Percentiles rank a stretch among this genome's conserved stretches.
Conservation (phyloP, 345 rosid species). For the Gynandropsis gynandra region DNA sequence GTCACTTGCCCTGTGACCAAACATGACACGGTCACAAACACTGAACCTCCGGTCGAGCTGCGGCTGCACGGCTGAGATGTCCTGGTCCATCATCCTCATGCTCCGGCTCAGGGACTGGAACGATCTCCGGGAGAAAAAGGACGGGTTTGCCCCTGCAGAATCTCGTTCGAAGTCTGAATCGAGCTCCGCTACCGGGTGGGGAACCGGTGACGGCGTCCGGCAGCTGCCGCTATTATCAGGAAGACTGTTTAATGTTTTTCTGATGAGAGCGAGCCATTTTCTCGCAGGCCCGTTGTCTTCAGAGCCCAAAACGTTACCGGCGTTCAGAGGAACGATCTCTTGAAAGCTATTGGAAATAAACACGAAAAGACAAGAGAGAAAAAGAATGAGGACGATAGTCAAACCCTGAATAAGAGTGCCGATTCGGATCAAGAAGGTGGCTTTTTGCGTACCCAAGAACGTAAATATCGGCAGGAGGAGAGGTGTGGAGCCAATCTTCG, state of each 20-base stretch:
- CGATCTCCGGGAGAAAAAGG: conserved; percentile 67
- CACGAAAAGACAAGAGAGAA: conserved; percentile 9
- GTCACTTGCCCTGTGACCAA: conserved; percentile 52
- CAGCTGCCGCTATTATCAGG: conserved; percentile 54
- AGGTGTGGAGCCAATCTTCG: conserved; percentile 94
- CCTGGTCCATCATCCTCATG: conserved; percentile 50
- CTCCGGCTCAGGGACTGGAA: conserved; percentile 71
- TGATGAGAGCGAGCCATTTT: conserved; percentile 84
- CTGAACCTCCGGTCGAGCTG: conserved; percentile 65
- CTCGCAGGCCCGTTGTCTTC: conserved; percentile 93
- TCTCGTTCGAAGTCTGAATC: conserved; percentile 85
- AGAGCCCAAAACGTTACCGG: conserved; percentile 93
- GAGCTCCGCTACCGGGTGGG: conserved; percentile 77
- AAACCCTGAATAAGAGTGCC: not conserved
- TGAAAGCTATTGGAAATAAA: conserved; percentile 61
- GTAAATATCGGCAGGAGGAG: conserved; percentile 89
- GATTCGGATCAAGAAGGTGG: not conserved
- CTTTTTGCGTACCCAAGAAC: conserved; percentile 70
- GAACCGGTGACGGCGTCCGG: conserved; percentile 71
- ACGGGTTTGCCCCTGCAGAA: conserved; percentile 37
- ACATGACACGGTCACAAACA: conserved; percentile 67
- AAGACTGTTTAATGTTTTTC: conserved; percentile 79
- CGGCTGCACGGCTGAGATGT: conserved; percentile 37
- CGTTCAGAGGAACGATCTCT: conserved; percentile 96
- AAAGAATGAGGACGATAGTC: not conserved